Evolutionary conservation across 495 filamentous ascomycete genomes (phyloP), one percentile per base, ranked within the genome.

Genomic region (Aspergillus heteromorphus): DNA sequence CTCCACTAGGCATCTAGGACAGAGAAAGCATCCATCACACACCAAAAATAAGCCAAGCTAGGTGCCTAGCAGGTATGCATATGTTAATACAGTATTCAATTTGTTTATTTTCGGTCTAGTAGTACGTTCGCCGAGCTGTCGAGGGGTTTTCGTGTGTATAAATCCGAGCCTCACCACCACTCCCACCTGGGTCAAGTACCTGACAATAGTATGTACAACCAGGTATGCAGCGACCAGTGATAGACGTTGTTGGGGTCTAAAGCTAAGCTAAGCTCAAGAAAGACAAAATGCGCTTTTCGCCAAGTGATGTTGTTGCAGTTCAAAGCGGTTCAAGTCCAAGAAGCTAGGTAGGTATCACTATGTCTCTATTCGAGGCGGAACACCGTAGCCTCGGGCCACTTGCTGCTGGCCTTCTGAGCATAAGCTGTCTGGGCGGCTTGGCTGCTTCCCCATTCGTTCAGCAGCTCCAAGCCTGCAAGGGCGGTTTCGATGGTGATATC

Each of bases 371-470:
- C 57, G 48, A 67, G 47, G 47, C 65, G 57, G 58, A 91, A 90
- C 6, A 78, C 67, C 1, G 77, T 80, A 16, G 87, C 84, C 63
- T 89, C 80, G 0, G 85, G 84, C 84, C 89, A 95, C 74, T 82
- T 84, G 59, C 75, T 68, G 49, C 73, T 73, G n/a, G 87, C 87
- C 47, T 82, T 82, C 48, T 82, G 68, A 36, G 79, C 71, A 63
- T 89, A 92, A 19, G 72, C 71, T 4, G 81, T 63, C 55, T 71
- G 76, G 16, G 64, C 72, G 25, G 69, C 74, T 31, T 70, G 64
- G 48, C 83, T 77, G 48, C 75, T 74, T 38, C 79, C 80, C 83
- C 87, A 85, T 52, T 80, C 76, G 50, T 68, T 70, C 27, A 95
- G 62, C 23, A 87, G 62, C 4, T 78, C 72, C 27, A 89, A 66